phyloP scores from a whole-genome alignment of 2,329 filamentous ascomycete species.

The Lasiodiplodia hormozganensis region DNA sequence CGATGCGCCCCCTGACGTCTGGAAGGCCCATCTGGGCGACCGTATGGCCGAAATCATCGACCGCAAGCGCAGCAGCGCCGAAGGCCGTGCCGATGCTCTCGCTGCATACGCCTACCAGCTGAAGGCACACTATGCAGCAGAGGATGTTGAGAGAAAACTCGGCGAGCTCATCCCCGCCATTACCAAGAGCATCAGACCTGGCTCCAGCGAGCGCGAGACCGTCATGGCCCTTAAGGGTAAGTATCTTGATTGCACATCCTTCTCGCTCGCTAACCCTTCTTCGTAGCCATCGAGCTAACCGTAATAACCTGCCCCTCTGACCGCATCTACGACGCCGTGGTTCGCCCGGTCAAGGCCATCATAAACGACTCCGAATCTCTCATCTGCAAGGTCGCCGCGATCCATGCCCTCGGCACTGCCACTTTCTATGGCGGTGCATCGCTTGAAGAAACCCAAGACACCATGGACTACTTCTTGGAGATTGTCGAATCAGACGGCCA shows the following conservation, averaged over 20 bases:
- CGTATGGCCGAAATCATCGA: slow-evolving; percentile 75
- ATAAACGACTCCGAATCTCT: slow-evolving; percentile 72
- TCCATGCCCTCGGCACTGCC: slow-evolving; percentile 76
- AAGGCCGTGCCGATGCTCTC: slow-evolving; percentile 71
- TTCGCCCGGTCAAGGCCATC: slow-evolving; percentile 64
- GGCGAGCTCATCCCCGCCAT: slow-evolving; percentile 70
- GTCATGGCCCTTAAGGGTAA: slow-evolving; percentile 70
- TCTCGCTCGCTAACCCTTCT: background rate
- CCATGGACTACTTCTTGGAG: slow-evolving; percentile 77
- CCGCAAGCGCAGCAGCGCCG: slow-evolving; percentile 78
- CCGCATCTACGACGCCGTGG: slow-evolving; percentile 69
- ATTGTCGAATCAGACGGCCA: slow-evolving; percentile 82
- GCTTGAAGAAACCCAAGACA: slow-evolving; percentile 70
- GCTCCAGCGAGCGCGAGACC: slow-evolving; percentile 72
- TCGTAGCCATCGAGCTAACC: slow-evolving; percentile 69
- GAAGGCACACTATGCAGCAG: slow-evolving; percentile 71
- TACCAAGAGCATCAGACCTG: slow-evolving; percentile 72
- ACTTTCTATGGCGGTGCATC: slow-evolving; percentile 78
- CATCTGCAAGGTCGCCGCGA: slow-evolving; percentile 70
- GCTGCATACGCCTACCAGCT: slow-evolving; percentile 69
- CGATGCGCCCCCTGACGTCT: slow-evolving; percentile 57
- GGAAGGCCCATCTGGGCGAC: slow-evolving; percentile 68
- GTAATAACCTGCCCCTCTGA: slow-evolving; percentile 71
- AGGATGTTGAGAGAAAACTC: slow-evolving; percentile 65
- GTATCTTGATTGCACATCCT: background rate